Conservation (phyloP, 768 basidiomycete genomes). For the Kwoniella sp. region DNA sequence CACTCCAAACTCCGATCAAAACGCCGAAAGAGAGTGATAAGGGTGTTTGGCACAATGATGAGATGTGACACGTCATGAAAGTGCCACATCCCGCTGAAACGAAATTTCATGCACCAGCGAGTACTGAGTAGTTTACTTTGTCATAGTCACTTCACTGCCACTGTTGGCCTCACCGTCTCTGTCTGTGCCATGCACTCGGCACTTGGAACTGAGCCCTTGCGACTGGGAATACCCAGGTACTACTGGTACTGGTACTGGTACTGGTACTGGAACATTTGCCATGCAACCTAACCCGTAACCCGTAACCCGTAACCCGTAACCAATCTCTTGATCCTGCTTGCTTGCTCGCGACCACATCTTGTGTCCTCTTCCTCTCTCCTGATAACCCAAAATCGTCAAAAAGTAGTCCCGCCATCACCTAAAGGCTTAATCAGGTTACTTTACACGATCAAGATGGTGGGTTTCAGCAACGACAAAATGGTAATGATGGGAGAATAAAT, state of each 20-base stretch:
- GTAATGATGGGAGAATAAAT: background rate
- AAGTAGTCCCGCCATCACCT: constrained; percentile 29
- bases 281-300: too few relatives aligned
- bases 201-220: too few relatives aligned
- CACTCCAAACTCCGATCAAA: constrained; percentile 27
- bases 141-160: too few relatives aligned
- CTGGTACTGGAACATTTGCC: too few relatives aligned
- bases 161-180: background rate
- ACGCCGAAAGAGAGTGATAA: constrained; percentile 19
- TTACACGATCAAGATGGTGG: constrained; percentile 42
- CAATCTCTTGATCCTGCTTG: too few relatives aligned
- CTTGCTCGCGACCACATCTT: background rate
- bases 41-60: background rate
- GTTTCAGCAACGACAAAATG: constrained; percentile 5
- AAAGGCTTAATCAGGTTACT: constrained; percentile 5
- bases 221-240: too few relatives aligned
- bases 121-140: background rate
- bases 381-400: constrained; percentile 26
- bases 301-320: too few relatives aligned
- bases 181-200: background rate
- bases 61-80: constrained; percentile 25
- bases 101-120: constrained; percentile 6
- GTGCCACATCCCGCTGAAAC: constrained; percentile 21
- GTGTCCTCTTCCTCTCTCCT: constrained; percentile 9
- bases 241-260: too few relatives aligned